A percentile compares a stretch with the other conserved stretches of the same genome.
Evolutionary conservation across 192 early-diverging fungal genomes (phyloP).

Genomic region (Coemansia sp.): DNA sequence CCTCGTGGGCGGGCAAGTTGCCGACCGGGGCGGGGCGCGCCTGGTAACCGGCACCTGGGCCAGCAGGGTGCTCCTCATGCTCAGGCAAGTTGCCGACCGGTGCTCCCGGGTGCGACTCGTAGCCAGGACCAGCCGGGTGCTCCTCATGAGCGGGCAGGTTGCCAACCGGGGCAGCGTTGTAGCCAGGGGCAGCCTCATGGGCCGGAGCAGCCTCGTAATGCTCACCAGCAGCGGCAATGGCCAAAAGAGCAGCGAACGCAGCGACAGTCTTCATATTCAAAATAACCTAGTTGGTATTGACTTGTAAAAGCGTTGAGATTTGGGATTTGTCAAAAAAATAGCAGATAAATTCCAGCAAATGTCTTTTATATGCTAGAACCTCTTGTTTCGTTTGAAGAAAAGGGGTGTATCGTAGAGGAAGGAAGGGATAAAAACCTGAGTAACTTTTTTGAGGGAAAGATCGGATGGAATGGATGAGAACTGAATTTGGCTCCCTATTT

Average conservation of each 20-base stretch:
- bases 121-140: conserved; percentile 7
- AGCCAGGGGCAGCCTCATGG: conserved; percentile 16
- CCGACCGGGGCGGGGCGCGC: not conserved
- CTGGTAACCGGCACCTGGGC: conserved; percentile 4
- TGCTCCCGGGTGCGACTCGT: conserved; percentile 3
- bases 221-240: conserved; percentile 39
- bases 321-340: no score
- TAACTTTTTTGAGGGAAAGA: not conserved
- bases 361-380: conserved; percentile 3
- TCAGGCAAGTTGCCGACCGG: conserved; percentile 3
- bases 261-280: conserved; percentile 33
- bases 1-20: conserved; percentile 14
- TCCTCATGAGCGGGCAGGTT: conserved; percentile 14
- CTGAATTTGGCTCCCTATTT: not conserved
- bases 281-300: no score
- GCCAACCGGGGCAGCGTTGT: conserved; percentile 10
- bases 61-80: conserved; percentile 16
- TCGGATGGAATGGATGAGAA: not conserved
- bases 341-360: not conserved
- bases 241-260: conserved; percentile 40
- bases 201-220: conserved; percentile 33
- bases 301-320: no score
- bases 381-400: not conserved
- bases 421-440: not conserved
- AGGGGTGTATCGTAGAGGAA: not conserved